These are phyloP conservation scores for Magnaporthales sp. DNA, from an alignment of 2,329 filamentous ascomycete species.

Conservation along the genomic window DNA sequence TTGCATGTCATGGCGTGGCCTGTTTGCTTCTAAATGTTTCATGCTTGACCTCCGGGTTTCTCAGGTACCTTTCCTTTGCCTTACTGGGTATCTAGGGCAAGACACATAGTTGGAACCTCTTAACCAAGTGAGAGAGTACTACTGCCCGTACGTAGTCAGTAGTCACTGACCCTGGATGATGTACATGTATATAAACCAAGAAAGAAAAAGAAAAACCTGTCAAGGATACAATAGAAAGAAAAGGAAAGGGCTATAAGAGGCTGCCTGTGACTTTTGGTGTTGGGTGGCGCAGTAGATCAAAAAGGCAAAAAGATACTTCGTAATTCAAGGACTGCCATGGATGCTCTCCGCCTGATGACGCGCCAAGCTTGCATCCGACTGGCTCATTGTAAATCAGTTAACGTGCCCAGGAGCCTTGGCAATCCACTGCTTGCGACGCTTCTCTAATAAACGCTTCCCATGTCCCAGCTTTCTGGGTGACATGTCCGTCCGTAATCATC, in stretches of 20 bases:
- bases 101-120: neutral
- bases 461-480: neutral
- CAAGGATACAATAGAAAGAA: neutral
- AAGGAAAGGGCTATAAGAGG: neutral
- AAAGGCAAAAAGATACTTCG: neutral
- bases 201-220: neutral
- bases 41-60: neutral
- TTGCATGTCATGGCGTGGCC: neutral
- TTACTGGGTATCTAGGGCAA: neutral
- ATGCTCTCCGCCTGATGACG: neutral
- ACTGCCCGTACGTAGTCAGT: no score
- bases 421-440: neutral
- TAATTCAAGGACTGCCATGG: neutral
- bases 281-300: neutral
- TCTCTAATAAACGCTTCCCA: neutral
- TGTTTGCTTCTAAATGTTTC: neutral
- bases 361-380: neutral
- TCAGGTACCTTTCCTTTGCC: no score
- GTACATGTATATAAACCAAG: neutral
- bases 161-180: no score
- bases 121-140: no score
- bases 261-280: neutral
- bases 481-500: neutral
- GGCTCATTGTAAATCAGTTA: neutral
- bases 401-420: neutral